Evolutionary conservation across 2,329 filamentous ascomycete genomes (phyloP), one percentile per base, ranked within the genome.

Genomic region (Aureobasidium sp.): DNA sequence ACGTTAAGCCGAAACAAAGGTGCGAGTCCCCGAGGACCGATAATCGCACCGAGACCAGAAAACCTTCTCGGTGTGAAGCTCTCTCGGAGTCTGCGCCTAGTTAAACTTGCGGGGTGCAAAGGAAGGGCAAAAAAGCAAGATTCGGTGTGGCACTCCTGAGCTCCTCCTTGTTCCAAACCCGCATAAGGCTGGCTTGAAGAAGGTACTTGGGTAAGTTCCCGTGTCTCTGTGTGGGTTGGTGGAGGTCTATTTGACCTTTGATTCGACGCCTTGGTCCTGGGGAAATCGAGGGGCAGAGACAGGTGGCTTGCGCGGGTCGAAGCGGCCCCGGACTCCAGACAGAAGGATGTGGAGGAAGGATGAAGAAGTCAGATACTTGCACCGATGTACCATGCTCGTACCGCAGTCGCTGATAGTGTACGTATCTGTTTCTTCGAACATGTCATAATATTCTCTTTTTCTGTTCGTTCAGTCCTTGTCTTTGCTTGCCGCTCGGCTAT

Each of bases 231-330:
- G 24, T 32, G 26, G 46, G 26, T 43, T 55, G 37, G 32, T 29
- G 51, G 50, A 52, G 13, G 50, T 43, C 37, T 41, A 17, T 7
- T 32, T 29, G 43, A 9, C 15, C 37, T 55, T 41, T 55, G 37
- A 29, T 55, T 55, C 37, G 24, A 43, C 51, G 51, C 51, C 51
- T 43, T 43, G 37, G 32, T 59, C 46, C 27, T 50, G 46, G 56
- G 56, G 56, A 48, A 59, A 39, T 59, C n/a, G 56, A 59, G 41
- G 41, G 36, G 46, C 26, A 41, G 44, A 20, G 20, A 32, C 32
- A 50, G 20, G 41, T 29, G 56, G 39, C 52, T 43, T 44, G 39
- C 27, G 41, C 53, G 53, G 53, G n/a, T 44, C 36, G 53, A 46
- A 44, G 53, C 53, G 53, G 39, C 53, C 53, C 53, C 52, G 15